Conservation (phyloP, 805 yeast species). For the Geotrichum ghanense region DNA sequence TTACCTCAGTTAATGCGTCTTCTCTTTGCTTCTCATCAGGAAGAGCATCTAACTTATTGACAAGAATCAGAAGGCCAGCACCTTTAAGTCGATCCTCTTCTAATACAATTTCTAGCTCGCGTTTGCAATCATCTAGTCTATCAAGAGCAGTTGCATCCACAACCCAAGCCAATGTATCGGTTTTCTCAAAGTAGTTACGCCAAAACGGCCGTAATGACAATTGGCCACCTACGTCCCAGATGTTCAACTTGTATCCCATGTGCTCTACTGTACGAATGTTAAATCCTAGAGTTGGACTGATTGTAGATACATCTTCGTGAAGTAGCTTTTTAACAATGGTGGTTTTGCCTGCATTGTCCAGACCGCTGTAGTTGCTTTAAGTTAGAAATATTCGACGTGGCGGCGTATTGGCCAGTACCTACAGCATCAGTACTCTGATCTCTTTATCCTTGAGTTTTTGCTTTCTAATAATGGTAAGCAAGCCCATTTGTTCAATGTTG, state of each 20-base stretch:
- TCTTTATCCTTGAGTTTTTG: constrained; percentile 75
- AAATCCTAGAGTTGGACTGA: constrained; percentile 88
- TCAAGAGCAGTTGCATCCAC: constrained; percentile 54
- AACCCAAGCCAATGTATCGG: constrained; percentile 78
- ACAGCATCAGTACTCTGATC: constrained; percentile 55
- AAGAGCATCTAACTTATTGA: constrained; percentile 65
- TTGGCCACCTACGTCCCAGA: constrained; percentile 89
- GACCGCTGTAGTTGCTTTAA: constrained; percentile 34
- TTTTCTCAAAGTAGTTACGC: constrained; percentile 83
- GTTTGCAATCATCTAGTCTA: constrained; percentile 51
- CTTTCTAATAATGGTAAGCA: constrained; percentile 65
- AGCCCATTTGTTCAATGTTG: constrained; percentile 57
- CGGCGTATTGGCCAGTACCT: constrained; percentile 10
- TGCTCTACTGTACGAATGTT: constrained; percentile 51
- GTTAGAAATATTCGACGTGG: not conserved
- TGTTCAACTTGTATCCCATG: constrained; percentile 25
- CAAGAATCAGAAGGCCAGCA: constrained; percentile 49
- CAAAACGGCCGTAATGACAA: constrained; percentile 73
- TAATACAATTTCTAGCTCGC: constrained; percentile 52
- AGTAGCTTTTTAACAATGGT: constrained; percentile 58
- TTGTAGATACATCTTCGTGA: constrained; percentile 36
- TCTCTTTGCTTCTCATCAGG: constrained; percentile 13
- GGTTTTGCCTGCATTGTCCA: constrained; percentile 88
- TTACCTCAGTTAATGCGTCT: constrained; percentile 6
- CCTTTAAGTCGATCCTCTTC: constrained; percentile 62